Evolutionary conservation across 2,329 filamentous ascomycete species (phyloP).

Genomic region (Botrytis pseudocinerea): DNA sequence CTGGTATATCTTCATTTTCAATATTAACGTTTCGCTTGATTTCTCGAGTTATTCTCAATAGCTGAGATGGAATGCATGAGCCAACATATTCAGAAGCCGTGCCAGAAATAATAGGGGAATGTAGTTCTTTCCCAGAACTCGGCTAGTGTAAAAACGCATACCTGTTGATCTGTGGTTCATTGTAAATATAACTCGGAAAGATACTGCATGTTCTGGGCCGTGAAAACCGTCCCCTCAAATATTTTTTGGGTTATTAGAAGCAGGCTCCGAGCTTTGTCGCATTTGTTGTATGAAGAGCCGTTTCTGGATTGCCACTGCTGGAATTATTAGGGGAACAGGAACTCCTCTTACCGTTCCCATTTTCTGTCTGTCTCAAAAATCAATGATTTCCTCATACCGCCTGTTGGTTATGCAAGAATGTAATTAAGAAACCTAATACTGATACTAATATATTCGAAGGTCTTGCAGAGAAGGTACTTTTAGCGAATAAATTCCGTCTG

Average conservation of each 20-base stretch:
- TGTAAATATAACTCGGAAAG: neutral
- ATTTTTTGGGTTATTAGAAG: neutral
- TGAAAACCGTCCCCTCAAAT: neutral
- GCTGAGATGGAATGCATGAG: slow-evolving; percentile 35
- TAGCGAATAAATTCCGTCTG: too few relatives aligned
- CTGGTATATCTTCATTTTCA: neutral
- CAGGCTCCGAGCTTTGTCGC: neutral
- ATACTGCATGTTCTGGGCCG: slow-evolving; percentile 27
- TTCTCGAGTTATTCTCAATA: slow-evolving; percentile 37
- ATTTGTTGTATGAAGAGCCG: slow-evolving; percentile 2
- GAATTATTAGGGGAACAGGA: neutral
- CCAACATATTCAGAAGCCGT: slow-evolving; percentile 37
- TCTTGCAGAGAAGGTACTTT: too few relatives aligned
- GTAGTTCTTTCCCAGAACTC: neutral
- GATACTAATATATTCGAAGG: too few relatives aligned
- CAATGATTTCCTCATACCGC: too few relatives aligned
- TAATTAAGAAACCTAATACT: too few relatives aligned
- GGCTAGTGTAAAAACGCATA: slow-evolving; percentile 45
- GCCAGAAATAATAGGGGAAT: slow-evolving; percentile 29
- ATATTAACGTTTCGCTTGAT: slow-evolving; percentile 31
- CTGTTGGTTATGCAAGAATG: too few relatives aligned
- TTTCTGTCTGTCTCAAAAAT: neutral
- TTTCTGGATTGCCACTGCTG: neutral
- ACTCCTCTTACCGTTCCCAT: neutral
- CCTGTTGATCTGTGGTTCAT: neutral